Base-by-base conservation (phyloP, 805 yeast genomes). In the Kuraishia capsulata region DNA sequence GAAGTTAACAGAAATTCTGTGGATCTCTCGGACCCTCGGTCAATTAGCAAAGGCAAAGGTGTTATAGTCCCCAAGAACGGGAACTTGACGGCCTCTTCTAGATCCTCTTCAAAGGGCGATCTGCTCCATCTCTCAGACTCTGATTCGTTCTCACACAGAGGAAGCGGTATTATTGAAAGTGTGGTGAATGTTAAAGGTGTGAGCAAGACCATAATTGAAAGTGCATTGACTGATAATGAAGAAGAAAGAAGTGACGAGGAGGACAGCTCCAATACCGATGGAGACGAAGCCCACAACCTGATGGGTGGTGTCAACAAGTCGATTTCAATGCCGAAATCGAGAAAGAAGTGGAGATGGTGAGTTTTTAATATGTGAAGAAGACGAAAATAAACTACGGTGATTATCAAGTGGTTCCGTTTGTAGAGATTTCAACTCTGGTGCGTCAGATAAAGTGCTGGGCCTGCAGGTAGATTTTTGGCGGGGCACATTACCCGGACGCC, bases 141-240 rank as follows among this genome's bases (percentile, higher is more conserved):
- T 60, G 59, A 13, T 53, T 53, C 39, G 46, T 24, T 38, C 49
- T 35, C 61, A 52, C 45, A 50, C 50, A 18, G 48, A 54, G 59
- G 57, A 61, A 70, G 79, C 9, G 78, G 78, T 14, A 78, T 87
- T 39, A 72, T 84, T 39, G 96, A 87, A 59, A 77, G 84, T 30
- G 80, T 87, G 14, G 77, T 87, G n/a, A 82, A 80, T 37, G 82
- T 82, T 20, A 78, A 81, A 52, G 96, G 96, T 39, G 83, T 84
- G 17, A 78, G 77, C 49, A 87, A 87, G 65, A 86, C 94, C 3
- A 83, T 87, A 43, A 86, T 87, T 50, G 90, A 82, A 49, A 80
- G 76, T 39, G 68, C 71, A 4, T 57, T 73, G 32, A 52, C 51
- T 44, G 71, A 64, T 40, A 63, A 65, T 30, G 76, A 73, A 18